phyloP scores from a whole-genome alignment of 2,329 filamentous ascomycete genomes.

The Calycina marina region DNA sequence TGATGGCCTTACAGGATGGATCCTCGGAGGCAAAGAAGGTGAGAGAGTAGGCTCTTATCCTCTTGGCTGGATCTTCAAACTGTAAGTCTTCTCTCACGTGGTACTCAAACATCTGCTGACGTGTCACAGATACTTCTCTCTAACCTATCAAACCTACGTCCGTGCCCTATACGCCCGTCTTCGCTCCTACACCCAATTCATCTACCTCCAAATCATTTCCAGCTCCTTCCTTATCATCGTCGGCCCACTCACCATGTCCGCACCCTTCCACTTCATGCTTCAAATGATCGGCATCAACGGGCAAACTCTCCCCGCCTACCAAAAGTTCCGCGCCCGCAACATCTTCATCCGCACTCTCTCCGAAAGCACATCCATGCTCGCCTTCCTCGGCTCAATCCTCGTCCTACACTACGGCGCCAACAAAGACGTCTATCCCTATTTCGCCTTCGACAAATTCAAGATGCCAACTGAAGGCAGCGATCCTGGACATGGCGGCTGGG shows the following conservation, averaged over 20 bases:
- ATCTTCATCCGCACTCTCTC: slow-evolving; percentile 54
- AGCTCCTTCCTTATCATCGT: slow-evolving; percentile 48
- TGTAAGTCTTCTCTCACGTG: slow-evolving; percentile 29
- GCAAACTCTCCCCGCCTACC: slow-evolving; percentile 47
- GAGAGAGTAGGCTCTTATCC: slow-evolving; percentile 55
- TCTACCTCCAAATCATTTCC: slow-evolving; percentile 49
- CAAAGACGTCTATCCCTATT: slow-evolving; percentile 55
- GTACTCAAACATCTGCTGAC: slow-evolving; percentile 2
- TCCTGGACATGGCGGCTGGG: neutral
- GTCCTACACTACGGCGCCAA: slow-evolving; percentile 54
- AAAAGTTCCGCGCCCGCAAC: slow-evolving; percentile 50
- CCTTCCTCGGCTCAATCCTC: slow-evolving; percentile 49
- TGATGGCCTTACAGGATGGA: slow-evolving; percentile 51
- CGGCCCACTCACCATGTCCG: slow-evolving; percentile 49
- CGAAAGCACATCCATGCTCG: slow-evolving; percentile 54
- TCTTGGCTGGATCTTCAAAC: slow-evolving; percentile 56
- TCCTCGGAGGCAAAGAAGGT: slow-evolving; percentile 49
- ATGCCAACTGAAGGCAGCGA: slow-evolving; percentile 1
- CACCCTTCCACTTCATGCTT: slow-evolving; percentile 39
- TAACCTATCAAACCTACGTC: slow-evolving; percentile 59
- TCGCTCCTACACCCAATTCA: slow-evolving; percentile 49
- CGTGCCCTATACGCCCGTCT: slow-evolving; percentile 54
- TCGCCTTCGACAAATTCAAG: slow-evolving; percentile 39
- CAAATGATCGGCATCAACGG: slow-evolving; percentile 38
- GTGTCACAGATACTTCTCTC: slow-evolving; percentile 37